These are phyloP conservation scores for Blumeriella jaapii DNA, from an alignment of 2,329 filamentous ascomycete species.

Conservation along the genomic window DNA sequence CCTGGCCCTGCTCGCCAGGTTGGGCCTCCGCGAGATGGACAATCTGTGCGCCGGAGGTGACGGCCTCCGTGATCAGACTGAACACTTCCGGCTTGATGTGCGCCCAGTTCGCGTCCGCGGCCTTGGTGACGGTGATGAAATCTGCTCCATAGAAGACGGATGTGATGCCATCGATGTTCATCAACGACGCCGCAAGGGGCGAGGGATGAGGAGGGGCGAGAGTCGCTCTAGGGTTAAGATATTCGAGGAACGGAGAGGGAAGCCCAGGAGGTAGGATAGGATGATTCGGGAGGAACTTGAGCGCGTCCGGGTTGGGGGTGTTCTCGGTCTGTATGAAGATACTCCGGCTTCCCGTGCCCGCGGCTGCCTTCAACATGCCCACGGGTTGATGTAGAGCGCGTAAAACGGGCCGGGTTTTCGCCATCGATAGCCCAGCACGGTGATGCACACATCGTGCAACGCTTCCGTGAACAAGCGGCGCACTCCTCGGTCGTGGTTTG, in stretches of 20 bases:
- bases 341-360: conserved; percentile 43
- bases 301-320: conserved; percentile 87
- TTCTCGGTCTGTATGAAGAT: conserved; percentile 98
- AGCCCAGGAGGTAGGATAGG: conserved; percentile 67
- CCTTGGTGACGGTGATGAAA: conserved; percentile 95
- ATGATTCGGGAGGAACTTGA: conserved; percentile 93
- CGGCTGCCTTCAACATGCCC: conserved; percentile 28
- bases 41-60: conserved; percentile 72
- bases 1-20: conserved; percentile 38
- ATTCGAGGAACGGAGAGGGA: conserved; percentile 74
- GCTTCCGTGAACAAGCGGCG: conserved; percentile 21
- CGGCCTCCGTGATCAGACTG: conserved; percentile 82
- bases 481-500: conserved; percentile 21
- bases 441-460: conserved; percentile 32
- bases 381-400: conserved; percentile 32
- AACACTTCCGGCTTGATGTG: conserved; percentile 95
- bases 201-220: conserved; percentile 83
- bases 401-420: conserved; percentile 34
- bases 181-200: conserved; percentile 76
- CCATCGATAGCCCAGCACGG: conserved; percentile 33
- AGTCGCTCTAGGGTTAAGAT: conserved; percentile 77
- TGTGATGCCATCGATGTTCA: conserved; percentile 91
- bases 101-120: conserved; percentile 78
- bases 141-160: conserved; percentile 89
- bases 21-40: conserved; percentile 60